These are phyloP conservation scores for Parmelia sp. DNA, from an alignment of 495 filamentous ascomycete species.

Conservation along the genomic window DNA sequence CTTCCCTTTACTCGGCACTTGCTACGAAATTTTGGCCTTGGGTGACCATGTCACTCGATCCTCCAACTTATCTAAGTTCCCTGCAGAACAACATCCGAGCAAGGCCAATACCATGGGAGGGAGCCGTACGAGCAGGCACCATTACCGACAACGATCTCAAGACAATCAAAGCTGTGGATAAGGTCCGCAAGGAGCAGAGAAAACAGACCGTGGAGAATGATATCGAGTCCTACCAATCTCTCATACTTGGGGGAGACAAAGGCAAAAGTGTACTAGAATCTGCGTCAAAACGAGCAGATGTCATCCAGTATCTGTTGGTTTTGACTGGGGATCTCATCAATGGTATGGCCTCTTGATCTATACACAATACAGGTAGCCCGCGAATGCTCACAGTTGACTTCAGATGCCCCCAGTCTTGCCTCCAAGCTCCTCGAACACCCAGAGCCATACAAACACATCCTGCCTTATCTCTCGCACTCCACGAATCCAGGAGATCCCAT, in stretches of 20 bases:
- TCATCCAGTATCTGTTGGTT: conserved; percentile 91
- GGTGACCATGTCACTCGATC: conserved; percentile 73
- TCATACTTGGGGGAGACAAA: conserved; percentile 69
- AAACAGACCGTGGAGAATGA: conserved; percentile 74
- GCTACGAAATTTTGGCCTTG: background rate
- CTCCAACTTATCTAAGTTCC: conserved; percentile 81
- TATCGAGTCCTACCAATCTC: conserved; percentile 63
- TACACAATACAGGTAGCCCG: conserved; percentile 21
- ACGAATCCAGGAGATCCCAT: conserved; percentile 77
- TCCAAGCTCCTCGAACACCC: conserved; percentile 66
- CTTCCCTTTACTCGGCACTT: background rate
- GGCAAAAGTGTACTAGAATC: conserved; percentile 74
- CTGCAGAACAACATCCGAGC: conserved; percentile 92
- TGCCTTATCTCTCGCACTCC: conserved; percentile 77
- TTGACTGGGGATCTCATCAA: conserved; percentile 82
- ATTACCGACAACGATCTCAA: conserved; percentile 91
- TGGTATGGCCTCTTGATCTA: conserved; percentile 42
- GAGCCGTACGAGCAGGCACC: conserved; percentile 85
- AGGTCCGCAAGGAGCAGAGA: conserved; percentile 84
- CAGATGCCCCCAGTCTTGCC: conserved; percentile 73
- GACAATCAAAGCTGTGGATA: conserved; percentile 96
- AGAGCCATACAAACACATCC: conserved; percentile 75
- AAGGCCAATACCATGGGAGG: conserved; percentile 95
- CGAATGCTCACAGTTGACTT: conserved; percentile 20
- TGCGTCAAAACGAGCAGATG: conserved; percentile 72